A percentile compares a stretch with the other conserved stretches of the same genome.
Evolutionary conservation across 169 alveolate genomes (phyloP).

Genomic region (Cryptosporidium sp.): DNA sequence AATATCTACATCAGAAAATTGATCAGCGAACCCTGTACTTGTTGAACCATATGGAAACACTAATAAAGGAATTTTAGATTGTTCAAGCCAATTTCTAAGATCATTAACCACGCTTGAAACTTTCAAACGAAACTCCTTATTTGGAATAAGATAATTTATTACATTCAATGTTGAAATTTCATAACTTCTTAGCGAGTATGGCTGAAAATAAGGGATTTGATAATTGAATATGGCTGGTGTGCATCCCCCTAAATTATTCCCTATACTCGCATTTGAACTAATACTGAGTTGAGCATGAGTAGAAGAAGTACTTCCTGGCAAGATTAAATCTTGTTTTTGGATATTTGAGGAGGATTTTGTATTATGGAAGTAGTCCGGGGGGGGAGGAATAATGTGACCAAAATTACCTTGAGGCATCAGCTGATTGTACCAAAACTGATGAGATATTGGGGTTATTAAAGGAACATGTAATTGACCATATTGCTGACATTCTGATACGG

Average conservation of each 20-base stretch:
- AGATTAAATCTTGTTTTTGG: neutral
- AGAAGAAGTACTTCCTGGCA: neutral
- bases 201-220: constrained; percentile 37
- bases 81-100: constrained; percentile 43
- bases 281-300: neutral
- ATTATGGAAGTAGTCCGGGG: constrained; percentile 47
- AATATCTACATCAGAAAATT: constrained; percentile 62
- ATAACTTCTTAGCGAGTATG: constrained; percentile 58
- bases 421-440: constrained; percentile 26
- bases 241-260: neutral
- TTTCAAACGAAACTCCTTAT: constrained; percentile 20
- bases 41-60: constrained; percentile 74
- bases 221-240: neutral
- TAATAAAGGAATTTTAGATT: constrained; percentile 37
- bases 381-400: constrained; percentile 40
- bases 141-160: constrained; percentile 56
- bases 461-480: constrained; percentile 36
- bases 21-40: constrained; percentile 74
- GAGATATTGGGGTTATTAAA: constrained; percentile 12
- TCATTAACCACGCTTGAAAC: constrained; percentile 37
- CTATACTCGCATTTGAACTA: neutral
- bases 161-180: constrained; percentile 49
- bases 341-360: neutral
- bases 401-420: constrained; percentile 6
- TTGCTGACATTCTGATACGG: constrained; percentile 4